Base-by-base conservation (phyloP, 257 asterid species). In the Forsythia viridissima region DNA sequence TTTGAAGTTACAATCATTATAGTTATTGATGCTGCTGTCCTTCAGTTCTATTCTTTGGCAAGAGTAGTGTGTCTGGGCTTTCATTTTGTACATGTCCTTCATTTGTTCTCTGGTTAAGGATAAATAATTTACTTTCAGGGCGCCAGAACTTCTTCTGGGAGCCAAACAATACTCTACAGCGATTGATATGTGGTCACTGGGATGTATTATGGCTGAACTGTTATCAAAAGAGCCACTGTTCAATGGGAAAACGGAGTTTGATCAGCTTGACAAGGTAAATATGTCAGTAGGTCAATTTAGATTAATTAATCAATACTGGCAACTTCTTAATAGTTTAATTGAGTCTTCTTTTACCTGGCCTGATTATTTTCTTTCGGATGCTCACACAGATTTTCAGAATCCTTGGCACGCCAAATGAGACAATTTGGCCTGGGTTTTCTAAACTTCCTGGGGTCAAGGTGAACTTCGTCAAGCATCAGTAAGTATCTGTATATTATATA, bases 101-200 rank as follows among this genome's bases (percentile, higher is more conserved):
- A 16, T 44, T 8, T 34, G 21, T 38, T n/a, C 70, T 30, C 44
- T 74, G 68, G 75, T 21, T 80, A 11, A 77, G 46, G 77, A 52
- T 41, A 43, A 61, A 63, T 15, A 48, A 24, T 46, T 57, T 46
- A 38, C 67, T 81, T 74, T 44, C 90, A 93, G 98, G 92, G 96
- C 98, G 13, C 98, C 98, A 1, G 98, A 94, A 77, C 90, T 94
- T 78, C 91, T 94, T 5, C 80, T 94, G 87, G 98, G 98, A 82
- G 91, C 96, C 69, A 90, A 85, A 73, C 89, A 87, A 66, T 94
- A 94, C 83, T 91, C 98, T 40, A 92, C 97, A 4, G 97, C 97
- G 72, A 90, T 94, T 57, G 98, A 94, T 81, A 94, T 92, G 96
- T 94, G 98, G 98, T 94, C 98, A 4, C 72, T 92, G 70, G 98